Evolutionary conservation across 352 stramenopile species (phyloP).

Genomic region (Globisporangium cylindrosporum): DNA sequence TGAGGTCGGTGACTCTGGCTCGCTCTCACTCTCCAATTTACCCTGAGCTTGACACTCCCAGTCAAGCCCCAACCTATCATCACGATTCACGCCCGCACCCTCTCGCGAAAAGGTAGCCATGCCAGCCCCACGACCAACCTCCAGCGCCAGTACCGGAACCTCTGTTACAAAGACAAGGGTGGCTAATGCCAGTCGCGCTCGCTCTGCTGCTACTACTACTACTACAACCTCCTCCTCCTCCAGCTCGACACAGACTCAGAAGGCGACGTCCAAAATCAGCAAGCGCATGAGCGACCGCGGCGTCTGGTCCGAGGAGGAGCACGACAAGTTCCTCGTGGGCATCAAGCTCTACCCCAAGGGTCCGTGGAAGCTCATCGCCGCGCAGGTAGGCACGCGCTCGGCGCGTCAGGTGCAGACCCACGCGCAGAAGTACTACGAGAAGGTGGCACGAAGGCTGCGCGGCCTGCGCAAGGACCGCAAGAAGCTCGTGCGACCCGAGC

Average conservation of each 20-base stretch:
- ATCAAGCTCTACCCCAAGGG: slow-evolving; percentile 26
- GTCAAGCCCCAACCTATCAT: neutral
- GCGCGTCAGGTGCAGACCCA: slow-evolving; percentile 63
- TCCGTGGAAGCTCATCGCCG: slow-evolving; percentile 29
- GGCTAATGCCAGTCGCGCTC: neutral
- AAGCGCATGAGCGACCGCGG: slow-evolving; percentile 5
- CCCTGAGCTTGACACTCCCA: neutral
- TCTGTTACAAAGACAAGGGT: neutral
- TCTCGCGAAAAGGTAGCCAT: neutral
- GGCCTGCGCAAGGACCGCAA: slow-evolving; percentile 62
- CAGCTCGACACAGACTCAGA: neutral
- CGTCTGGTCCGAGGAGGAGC: slow-evolving; percentile 34
- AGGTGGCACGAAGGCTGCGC: slow-evolving; percentile 58
- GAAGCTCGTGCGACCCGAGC: slow-evolving; percentile 45
- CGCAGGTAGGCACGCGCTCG: slow-evolving; percentile 33
- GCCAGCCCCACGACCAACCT: neutral
- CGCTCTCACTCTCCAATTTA: neutral
- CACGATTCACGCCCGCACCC: neutral
- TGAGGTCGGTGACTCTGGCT: too few species aligned
- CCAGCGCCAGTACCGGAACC: neutral
- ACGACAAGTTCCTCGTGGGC: slow-evolving; percentile 32
- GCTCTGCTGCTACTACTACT: too few species aligned
- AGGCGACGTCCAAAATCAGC: neutral
- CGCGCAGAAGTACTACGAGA: slow-evolving; percentile 65
- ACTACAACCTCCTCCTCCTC: too few species aligned